phyloP scores from a whole-genome alignment of 345 rosid species.

The Lagerstroemia speciosa region DNA sequence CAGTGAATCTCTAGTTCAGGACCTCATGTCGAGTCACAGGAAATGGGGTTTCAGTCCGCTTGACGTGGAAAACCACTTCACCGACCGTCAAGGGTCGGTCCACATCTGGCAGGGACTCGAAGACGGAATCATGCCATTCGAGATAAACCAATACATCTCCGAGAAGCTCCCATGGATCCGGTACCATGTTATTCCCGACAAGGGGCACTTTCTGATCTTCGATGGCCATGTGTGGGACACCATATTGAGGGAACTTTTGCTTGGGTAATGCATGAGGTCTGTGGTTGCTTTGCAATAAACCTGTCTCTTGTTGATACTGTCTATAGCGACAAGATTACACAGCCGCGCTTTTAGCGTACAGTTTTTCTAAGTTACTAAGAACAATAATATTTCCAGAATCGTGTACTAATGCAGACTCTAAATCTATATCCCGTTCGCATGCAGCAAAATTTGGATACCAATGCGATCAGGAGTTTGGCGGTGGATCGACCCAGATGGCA shows the following conservation, averaged over 20 bases:
- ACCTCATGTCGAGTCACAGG: slow-evolving; percentile 45
- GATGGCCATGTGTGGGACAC: slow-evolving; percentile 35
- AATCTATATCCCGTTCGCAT: too few relatives aligned
- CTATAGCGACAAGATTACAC: neutral
- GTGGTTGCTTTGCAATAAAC: neutral
- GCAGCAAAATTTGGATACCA: too few relatives aligned
- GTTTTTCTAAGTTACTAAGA: neutral
- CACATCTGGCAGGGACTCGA: slow-evolving; percentile 72
- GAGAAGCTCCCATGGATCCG: slow-evolving; percentile 67
- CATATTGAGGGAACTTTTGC: slow-evolving; percentile 43
- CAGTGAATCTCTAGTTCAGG: slow-evolving; percentile 50
- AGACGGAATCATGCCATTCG: slow-evolving; percentile 47
- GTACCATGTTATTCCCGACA: slow-evolving; percentile 54
- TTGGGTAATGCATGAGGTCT: slow-evolving; percentile 11
- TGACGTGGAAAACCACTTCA: slow-evolving; percentile 56
- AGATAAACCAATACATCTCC: slow-evolving; percentile 36
- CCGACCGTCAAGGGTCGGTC: slow-evolving; percentile 39
- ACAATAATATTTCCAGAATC: too few relatives aligned
- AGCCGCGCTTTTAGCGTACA: neutral
- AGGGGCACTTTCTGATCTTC: slow-evolving; percentile 48
- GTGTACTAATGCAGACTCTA: too few relatives aligned
- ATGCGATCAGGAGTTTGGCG: too few relatives aligned
- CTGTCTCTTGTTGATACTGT: neutral
- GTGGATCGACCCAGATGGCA: too few relatives aligned
- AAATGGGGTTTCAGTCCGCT: slow-evolving; percentile 80